Percentiles rank a stretch among this genome's conserved stretches.
These are phyloP conservation scores for Coprinopsis marcescibilis DNA, from an alignment of 768 basidiomycete species.

Conservation along the genomic window DNA sequence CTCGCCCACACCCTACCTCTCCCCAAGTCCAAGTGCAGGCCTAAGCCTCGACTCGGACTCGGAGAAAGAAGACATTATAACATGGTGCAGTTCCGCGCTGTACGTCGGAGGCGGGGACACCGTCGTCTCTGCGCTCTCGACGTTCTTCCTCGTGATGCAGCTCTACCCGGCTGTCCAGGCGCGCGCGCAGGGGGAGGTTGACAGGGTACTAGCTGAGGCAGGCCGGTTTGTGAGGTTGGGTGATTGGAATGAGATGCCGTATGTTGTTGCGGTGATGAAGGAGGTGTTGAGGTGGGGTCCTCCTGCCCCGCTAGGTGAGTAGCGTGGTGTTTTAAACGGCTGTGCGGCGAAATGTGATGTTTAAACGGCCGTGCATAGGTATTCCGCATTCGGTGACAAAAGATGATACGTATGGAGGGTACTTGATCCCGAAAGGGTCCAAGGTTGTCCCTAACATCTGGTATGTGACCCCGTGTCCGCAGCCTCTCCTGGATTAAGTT, in stretches of 20 bases:
- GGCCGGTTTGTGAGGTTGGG: conserved; percentile 29
- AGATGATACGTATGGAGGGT: conserved; percentile 28
- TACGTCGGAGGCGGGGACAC: conserved; percentile 37
- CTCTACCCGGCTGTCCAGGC: conserved; percentile 32
- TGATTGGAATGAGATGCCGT: conserved; percentile 28
- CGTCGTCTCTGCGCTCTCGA: conserved; percentile 28
- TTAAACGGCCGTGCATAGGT: conserved; percentile 14
- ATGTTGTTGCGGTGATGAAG: conserved; percentile 31
- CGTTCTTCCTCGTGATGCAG: conserved; percentile 35
- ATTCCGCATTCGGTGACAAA: conserved; percentile 23
- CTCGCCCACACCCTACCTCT: conserved; percentile 22
- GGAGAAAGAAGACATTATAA: conserved; percentile 23
- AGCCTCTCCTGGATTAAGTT: background rate
- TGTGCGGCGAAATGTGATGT: too few species aligned
- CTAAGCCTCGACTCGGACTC: conserved; percentile 13
- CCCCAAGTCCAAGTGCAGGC: conserved; percentile 27
- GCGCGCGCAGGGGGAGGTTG: conserved; percentile 35
- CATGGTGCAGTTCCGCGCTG: conserved; percentile 23
- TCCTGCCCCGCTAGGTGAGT: conserved; percentile 24
- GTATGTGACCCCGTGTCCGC: conserved; percentile 14
- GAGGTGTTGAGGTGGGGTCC: conserved; percentile 34
- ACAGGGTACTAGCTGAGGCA: conserved; percentile 25
- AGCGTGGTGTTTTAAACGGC: background rate
- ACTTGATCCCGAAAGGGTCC: conserved; percentile 29
- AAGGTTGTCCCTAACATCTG: conserved; percentile 26